Conservation (phyloP, 805 yeast species). For the Yarrowia sp. region DNA sequence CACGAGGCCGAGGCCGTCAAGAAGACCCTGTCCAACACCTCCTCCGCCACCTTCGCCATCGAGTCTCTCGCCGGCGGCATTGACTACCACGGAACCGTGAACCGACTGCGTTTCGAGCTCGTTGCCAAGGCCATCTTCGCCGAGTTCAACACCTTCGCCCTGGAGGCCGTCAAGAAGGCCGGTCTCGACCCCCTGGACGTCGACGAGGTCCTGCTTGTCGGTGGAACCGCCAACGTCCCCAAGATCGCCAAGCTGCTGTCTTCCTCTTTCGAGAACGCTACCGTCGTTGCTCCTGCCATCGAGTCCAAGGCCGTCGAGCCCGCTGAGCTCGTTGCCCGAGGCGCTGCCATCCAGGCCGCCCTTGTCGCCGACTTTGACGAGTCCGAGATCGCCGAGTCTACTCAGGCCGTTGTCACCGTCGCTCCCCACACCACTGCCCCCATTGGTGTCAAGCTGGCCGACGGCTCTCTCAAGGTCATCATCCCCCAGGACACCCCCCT, state of each 20-base stretch:
- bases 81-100: conserved; percentile 89
- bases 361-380: conserved; percentile 73
- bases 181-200: conserved; percentile 79
- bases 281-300: conserved; percentile 67
- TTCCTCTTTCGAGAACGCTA: conserved; percentile 62
- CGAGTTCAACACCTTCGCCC: conserved; percentile 74
- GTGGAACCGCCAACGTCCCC: conserved; percentile 92
- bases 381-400: conserved; percentile 79
- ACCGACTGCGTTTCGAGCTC: conserved; percentile 90
- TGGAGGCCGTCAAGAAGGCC: conserved; percentile 73
- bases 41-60: conserved; percentile 84
- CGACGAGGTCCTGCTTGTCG: conserved; percentile 86
- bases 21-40: conserved; percentile 88
- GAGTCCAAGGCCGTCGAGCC: conserved; percentile 83
- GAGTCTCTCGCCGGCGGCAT: conserved; percentile 92
- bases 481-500: conserved; percentile 81
- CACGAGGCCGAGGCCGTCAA: conserved; percentile 80
- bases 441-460: conserved; percentile 75
- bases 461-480: conserved; percentile 69
- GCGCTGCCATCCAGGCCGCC: conserved; percentile 96
- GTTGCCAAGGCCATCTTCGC: conserved; percentile 75
- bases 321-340: conserved; percentile 84
- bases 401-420: conserved; percentile 78
- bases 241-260: conserved; percentile 77
- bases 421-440: conserved; percentile 84